These are phyloP conservation scores for Mycena floridula DNA, from an alignment of 768 basidiomycete genomes.

Conservation along the genomic window DNA sequence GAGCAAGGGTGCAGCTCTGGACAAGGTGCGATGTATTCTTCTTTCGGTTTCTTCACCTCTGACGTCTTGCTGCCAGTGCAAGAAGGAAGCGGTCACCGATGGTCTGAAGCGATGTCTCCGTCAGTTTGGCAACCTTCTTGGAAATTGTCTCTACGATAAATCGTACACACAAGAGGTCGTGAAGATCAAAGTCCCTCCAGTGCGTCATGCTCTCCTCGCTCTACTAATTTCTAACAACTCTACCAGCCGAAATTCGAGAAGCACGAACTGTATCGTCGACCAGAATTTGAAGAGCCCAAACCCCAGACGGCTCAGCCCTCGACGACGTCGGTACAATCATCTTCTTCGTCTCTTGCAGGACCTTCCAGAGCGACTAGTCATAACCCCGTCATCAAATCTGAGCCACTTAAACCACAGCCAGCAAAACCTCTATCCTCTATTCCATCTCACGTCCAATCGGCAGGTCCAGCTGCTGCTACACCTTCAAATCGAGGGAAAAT, in stretches of 20 bases:
- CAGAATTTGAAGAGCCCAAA: conserved; percentile 55
- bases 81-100: conserved; percentile 98
- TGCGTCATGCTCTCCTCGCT: conserved; percentile 32
- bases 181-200: conserved; percentile 82
- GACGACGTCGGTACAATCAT: conserved; percentile 7
- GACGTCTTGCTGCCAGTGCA: conserved; percentile 62
- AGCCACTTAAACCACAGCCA: conserved; percentile 8
- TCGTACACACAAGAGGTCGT: conserved; percentile 74
- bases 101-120: conserved; percentile 86
- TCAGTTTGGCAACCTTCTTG: conserved; percentile 90
- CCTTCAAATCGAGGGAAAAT: neutral
- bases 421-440: conserved; percentile 22
- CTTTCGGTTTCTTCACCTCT: neutral
- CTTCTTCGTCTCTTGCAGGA: conserved; percentile 4
- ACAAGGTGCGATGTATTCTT: conserved; percentile 61
- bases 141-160: conserved; percentile 98
- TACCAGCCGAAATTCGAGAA: conserved; percentile 62
- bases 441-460: neutral
- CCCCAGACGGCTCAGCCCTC: conserved; percentile 18
- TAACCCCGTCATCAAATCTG: conserved; percentile 8
- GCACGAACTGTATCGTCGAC: conserved; percentile 60
- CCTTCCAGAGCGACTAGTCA: no score
- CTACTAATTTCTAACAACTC: neutral
- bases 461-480: conserved; percentile 27
- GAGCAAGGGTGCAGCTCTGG: conserved; percentile 79